Evolutionary conservation across 2,329 filamentous ascomycete genomes (phyloP).

Genomic region (Nothophaeocryptopus gaeumannii): DNA sequence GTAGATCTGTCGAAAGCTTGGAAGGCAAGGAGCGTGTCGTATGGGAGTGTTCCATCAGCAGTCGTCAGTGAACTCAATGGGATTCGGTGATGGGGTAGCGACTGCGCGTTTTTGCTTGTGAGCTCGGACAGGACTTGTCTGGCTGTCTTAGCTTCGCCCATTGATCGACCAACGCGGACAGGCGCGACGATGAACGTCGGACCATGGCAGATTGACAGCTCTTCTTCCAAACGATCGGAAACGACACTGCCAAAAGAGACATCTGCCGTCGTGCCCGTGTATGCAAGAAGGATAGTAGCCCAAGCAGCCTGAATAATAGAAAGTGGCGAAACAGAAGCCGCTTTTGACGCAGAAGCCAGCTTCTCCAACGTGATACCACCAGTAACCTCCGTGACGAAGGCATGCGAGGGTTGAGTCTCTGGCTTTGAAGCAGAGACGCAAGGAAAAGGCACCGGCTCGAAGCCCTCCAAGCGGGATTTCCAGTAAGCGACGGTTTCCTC

Average conservation of each 20-base stretch:
- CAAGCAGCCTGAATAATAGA: slow-evolving; percentile 15
- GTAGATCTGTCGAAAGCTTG: slow-evolving; percentile 15
- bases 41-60: slow-evolving; percentile 14
- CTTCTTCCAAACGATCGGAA: slow-evolving; percentile 62
- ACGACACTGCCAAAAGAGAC: slow-evolving; percentile 72
- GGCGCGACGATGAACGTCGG: slow-evolving; percentile 32
- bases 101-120: slow-evolving; percentile 12
- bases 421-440: slow-evolving; percentile 7
- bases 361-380: slow-evolving; percentile 4
- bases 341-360: slow-evolving; percentile 2
- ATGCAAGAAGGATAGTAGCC: slow-evolving; percentile 7
- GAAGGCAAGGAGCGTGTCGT: slow-evolving; percentile 18
- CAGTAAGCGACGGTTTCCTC: slow-evolving; percentile 8
- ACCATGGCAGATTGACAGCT: slow-evolving; percentile 33
- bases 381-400: slow-evolving; percentile 8
- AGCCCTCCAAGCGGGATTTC: slow-evolving; percentile 4
- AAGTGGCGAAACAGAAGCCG: slow-evolving; percentile 4
- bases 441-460: slow-evolving; percentile 8
- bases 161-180: slow-evolving; percentile 25
- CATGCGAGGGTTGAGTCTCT: background rate
- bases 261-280: slow-evolving; percentile 48
- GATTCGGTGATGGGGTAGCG: slow-evolving; percentile 11
- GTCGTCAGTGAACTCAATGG: slow-evolving; percentile 14
- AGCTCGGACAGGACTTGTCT: slow-evolving; percentile 4
- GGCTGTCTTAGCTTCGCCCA: background rate